Base-by-base conservation (phyloP, 2,329 filamentous ascomycete genomes). In the Sordariomycetes sp. region DNA sequence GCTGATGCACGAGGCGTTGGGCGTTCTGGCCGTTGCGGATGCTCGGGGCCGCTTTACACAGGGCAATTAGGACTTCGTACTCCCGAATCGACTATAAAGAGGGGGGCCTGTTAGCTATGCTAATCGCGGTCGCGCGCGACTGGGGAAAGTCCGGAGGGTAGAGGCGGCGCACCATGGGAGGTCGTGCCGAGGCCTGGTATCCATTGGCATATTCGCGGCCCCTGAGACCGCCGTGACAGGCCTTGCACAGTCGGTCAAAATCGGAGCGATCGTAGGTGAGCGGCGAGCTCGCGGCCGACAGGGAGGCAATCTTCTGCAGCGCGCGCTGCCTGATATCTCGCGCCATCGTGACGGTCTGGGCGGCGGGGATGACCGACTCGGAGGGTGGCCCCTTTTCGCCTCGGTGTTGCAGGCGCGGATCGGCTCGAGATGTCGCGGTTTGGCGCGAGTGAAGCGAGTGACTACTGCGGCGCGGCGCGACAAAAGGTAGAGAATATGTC, bases 11-110 rank as follows among this genome's bases (percentile, higher is more conserved):
- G 46, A 99, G 82, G 65, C 85, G 87, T 65, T 89, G 83, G 32
- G 91, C 92, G 67, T 88, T 87, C 61, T 89, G 83, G 50, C 76
- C 71, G 53, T 83, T 85, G 57, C 85, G 79, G 28, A 97, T 79
- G 25, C 84, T 80, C 3, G 90, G 87, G 3, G 92, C 90, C 57
- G 93, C 90, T 73, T 92, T 93, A 77, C 93, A 97, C 28, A 99
- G 79, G 51, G 94, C 90, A 28, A 97, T 75, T 28, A 99, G 80
- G 57, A 96, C 89, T 71, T 99, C 93, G 64, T 96, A 87, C 76
- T 99, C 95, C 66, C 89, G 86, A 58, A 92, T 84, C 57, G 86
- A 89, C 90, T 95, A 69, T 24, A n/a, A 24, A 20, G 24, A 53
- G n/a, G 35, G n/a, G 35, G 18, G 12, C 24, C 25, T 43, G 16